phyloP scores from a whole-genome alignment of 208 protist genomes.

The Leishmania guyanensis region DNA sequence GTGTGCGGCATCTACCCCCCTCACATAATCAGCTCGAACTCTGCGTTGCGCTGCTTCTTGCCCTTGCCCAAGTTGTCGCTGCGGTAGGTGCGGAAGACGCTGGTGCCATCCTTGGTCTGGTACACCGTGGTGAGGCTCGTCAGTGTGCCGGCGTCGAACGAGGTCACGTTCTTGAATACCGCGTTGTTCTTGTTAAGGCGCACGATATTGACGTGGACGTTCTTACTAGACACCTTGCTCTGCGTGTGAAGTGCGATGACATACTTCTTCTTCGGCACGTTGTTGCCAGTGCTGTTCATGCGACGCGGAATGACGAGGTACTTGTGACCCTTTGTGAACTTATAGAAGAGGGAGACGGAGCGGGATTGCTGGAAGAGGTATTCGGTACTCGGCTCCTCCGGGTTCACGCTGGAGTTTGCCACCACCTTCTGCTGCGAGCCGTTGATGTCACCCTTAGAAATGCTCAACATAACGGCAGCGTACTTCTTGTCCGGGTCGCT shows the following conservation, averaged over 20 bases:
- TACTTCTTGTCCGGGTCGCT: constrained; percentile 49
- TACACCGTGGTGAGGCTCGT: constrained; percentile 38
- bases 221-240: constrained; percentile 19
- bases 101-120: constrained; percentile 35
- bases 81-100: constrained; percentile 36
- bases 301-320: constrained; percentile 53
- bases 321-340: constrained; percentile 39
- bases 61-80: constrained; percentile 42
- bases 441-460: constrained; percentile 36
- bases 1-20: not conserved
- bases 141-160: constrained; percentile 34
- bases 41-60: constrained; percentile 39
- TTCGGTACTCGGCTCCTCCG: constrained; percentile 42
- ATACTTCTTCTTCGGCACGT: constrained; percentile 43
- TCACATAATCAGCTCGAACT: constrained; percentile 32
- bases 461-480: constrained; percentile 51
- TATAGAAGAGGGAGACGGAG: constrained; percentile 40
- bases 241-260: constrained; percentile 37
- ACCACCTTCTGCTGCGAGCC: constrained; percentile 37
- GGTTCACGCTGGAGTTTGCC: constrained; percentile 38
- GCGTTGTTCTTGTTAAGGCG: constrained; percentile 31
- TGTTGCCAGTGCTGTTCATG: constrained; percentile 48
- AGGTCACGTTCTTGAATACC: constrained; percentile 44
- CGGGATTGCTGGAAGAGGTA: constrained; percentile 51
- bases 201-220: constrained; percentile 40